Conservation (phyloP, 1,284 basidiomycete species). For the Pseudozyma flocculosa region DNA sequence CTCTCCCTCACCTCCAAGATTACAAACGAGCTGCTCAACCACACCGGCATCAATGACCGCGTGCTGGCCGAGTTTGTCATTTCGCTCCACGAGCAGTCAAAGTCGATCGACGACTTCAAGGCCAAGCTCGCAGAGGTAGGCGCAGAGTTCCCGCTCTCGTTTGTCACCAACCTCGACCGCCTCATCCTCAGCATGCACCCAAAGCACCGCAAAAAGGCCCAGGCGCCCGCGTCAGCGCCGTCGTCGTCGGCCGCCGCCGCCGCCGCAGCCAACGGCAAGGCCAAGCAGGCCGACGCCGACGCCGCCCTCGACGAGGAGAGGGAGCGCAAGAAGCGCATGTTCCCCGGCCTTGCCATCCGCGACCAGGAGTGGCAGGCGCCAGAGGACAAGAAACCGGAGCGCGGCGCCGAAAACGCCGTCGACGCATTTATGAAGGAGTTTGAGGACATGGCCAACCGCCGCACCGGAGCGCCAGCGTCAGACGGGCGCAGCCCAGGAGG, state of each 20-base stretch:
- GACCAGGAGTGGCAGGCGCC: constrained; percentile 65
- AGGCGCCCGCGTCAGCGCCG: constrained; percentile 19
- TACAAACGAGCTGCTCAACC: constrained; percentile 61
- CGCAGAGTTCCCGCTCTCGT: constrained; percentile 83
- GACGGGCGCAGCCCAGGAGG: no score
- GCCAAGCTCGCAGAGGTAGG: constrained; percentile 75
- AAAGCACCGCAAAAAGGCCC: constrained; percentile 66
- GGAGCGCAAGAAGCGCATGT: constrained; percentile 78
- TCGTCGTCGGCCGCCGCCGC: constrained; percentile 56
- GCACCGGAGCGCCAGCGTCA: constrained; percentile 25
- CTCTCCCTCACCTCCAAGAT: constrained; percentile 54
- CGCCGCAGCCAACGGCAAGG: constrained; percentile 52
- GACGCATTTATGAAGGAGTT: constrained; percentile 83
- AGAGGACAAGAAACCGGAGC: constrained; percentile 9
- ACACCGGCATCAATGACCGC: constrained; percentile 72
- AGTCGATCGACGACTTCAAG: constrained; percentile 76
- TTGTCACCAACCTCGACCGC: constrained; percentile 88
- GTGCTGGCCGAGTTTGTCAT: constrained; percentile 94
- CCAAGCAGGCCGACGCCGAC: constrained; percentile 59
- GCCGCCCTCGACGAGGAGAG: constrained; percentile 61
- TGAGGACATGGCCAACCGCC: constrained; percentile 67
- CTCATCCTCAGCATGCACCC: constrained; percentile 93
- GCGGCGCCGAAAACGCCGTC: constrained; percentile 65
- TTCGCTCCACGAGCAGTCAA: constrained; percentile 80
- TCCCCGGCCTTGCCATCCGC: constrained; percentile 85